Evolutionary conservation across 1,139 yeast genomes (phyloP).

Genomic region (Yamadazyma diospyri): DNA sequence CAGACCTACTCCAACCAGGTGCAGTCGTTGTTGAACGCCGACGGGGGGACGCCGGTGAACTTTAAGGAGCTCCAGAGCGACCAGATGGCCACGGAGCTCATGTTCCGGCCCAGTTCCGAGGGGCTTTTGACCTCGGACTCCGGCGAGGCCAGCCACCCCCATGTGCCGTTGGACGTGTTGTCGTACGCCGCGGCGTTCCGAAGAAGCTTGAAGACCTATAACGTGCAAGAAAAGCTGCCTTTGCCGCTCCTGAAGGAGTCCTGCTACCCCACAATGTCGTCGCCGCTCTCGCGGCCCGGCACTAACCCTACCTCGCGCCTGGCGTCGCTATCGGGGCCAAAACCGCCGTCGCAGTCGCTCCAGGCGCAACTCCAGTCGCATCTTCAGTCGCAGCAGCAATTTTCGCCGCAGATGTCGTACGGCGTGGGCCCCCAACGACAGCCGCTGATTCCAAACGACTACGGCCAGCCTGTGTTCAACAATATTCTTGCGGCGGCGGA

Average conservation of each 20-base stretch:
- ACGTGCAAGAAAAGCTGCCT: neutral
- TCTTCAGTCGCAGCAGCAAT: neutral
- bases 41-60: slow-evolving; percentile 25
- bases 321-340: neutral
- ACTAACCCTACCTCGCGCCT: neutral
- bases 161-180: slow-evolving; percentile 32
- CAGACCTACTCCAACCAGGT: slow-evolving; percentile 60
- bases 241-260: neutral
- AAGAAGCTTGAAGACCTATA: slow-evolving; percentile 8
- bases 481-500: slow-evolving; percentile 2
- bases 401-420: too few relatives aligned
- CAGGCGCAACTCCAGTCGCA: slow-evolving; percentile 4
- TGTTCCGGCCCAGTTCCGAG: neutral
- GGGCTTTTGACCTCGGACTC: slow-evolving; percentile 13
- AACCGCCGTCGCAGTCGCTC: neutral
- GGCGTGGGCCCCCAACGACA: too few relatives aligned
- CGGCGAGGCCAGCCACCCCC: slow-evolving; percentile 13
- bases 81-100: slow-evolving; percentile 2
- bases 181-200: slow-evolving; percentile 34
- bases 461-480: slow-evolving; percentile 1
- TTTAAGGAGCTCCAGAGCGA: slow-evolving; percentile 13
- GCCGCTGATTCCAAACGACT: neutral
- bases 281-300: neutral
- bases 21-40: slow-evolving; percentile 21
- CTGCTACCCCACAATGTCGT: neutral